phyloP scores from a whole-genome alignment of 495 filamentous ascomycete genomes.

The Neurospora sp. region DNA sequence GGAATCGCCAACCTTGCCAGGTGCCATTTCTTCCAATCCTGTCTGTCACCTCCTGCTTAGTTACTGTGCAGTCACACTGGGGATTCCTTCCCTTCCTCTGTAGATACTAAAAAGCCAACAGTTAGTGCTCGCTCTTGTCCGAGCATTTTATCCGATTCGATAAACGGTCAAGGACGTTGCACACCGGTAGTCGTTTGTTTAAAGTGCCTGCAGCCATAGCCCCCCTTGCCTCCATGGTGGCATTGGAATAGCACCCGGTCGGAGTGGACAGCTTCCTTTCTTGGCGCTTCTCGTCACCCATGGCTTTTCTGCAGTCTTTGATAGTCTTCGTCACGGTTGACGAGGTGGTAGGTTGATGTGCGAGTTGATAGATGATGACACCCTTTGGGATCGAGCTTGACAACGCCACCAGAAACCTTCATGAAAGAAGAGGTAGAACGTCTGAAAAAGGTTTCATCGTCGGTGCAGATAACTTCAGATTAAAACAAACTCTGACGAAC shows the following conservation, averaged over 20 bases:
- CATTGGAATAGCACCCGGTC: neutral
- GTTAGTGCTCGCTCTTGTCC: neutral
- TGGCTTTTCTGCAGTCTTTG: neutral
- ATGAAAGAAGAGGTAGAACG: neutral
- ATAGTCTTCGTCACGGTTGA: neutral
- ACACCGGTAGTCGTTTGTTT: neutral
- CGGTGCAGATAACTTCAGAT: neutral
- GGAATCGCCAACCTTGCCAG: neutral
- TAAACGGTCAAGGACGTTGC: neutral
- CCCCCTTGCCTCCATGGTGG: neutral
- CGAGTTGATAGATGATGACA: neutral
- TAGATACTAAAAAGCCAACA: neutral
- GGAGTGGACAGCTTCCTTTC: neutral
- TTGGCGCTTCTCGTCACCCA: neutral
- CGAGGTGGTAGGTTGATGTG: neutral
- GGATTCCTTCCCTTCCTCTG: neutral
- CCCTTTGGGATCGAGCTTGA: neutral
- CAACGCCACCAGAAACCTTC: neutral
- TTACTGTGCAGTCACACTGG: neutral
- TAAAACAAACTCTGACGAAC: neutral
- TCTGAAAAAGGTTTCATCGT: neutral
- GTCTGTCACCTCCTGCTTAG: neutral
- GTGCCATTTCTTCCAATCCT: neutral
- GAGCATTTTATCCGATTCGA: neutral
- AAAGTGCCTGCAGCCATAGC: neutral